A percentile compares a stretch with the other conserved stretches of the same genome.
Conservation (phyloP, 371 early-diverging fungal species). For the Lichtheimia ramosa region DNA sequence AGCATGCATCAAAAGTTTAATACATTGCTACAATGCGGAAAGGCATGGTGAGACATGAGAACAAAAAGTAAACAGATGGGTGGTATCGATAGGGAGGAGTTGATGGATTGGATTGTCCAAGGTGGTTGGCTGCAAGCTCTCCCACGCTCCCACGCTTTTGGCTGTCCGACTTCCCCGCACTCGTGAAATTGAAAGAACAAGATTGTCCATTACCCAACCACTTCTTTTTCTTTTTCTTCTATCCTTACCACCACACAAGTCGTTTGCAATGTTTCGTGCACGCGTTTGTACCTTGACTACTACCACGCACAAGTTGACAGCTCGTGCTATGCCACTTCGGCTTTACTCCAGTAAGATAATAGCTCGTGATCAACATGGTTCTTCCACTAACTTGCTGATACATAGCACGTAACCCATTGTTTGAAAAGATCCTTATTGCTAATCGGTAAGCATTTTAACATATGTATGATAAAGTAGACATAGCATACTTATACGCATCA, state of each 20-base stretch:
- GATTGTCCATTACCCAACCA: background rate
- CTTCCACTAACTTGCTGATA: background rate
- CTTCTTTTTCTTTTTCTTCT: constrained; percentile 1
- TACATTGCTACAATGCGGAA: no score
- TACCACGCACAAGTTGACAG: background rate
- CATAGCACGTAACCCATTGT: constrained; percentile 67
- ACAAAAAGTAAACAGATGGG: no score
- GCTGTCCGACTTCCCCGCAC: no score
- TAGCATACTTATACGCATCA: background rate
- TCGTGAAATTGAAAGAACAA: no score
- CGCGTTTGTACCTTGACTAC: background rate
- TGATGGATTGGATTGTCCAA: no score
- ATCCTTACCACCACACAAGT: background rate
- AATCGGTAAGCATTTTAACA: constrained; percentile 58
- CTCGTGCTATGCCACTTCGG: background rate
- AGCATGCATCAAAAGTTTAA: no score
- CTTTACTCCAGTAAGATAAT: background rate
- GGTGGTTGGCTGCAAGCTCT: no score
- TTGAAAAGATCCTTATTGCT: constrained; percentile 87
- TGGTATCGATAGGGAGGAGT: no score
- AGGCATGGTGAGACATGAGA: no score
- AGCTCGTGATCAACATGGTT: no score
- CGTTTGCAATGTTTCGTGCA: background rate
- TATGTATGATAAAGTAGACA: background rate
- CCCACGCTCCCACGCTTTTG: no score